Conservation (phyloP, 768 basidiomycete species). For the Tylopilus balloui region DNA sequence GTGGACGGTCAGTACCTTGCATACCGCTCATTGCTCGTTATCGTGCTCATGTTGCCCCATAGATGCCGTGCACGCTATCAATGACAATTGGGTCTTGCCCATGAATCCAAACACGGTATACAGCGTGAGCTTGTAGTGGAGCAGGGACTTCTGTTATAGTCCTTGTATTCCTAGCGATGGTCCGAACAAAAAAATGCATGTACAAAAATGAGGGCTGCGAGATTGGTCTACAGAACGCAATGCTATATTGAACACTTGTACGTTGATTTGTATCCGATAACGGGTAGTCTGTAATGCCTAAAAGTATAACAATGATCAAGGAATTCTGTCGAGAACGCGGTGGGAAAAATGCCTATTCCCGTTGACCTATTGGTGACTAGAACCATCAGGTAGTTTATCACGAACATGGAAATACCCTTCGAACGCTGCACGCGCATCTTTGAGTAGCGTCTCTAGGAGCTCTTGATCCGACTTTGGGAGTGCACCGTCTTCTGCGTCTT, state of each 20-base stretch:
- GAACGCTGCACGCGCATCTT: constrained; percentile 19
- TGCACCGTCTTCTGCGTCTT: neutral
- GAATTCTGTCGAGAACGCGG: neutral
- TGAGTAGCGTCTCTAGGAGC: constrained; percentile 10
- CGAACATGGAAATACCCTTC: constrained; percentile 4
- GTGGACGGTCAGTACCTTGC: constrained; percentile 11
- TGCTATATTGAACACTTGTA: neutral
- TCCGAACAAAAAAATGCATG: neutral
- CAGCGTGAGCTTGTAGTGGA: constrained; percentile 22
- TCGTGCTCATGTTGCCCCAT: constrained; percentile 1
- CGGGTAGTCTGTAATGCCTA: neutral
- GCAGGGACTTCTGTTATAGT: neutral
- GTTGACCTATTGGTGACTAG: neutral
- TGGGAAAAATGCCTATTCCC: neutral
- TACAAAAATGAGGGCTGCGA: neutral
- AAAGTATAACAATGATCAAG: neutral
- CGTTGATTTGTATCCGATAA: neutral
- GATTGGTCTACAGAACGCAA: neutral
- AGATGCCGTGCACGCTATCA: neutral
- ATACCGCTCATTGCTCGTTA: neutral
- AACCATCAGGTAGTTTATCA: neutral
- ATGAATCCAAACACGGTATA: constrained; percentile 22
- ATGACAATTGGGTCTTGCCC: constrained; percentile 7
- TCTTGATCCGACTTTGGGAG: neutral
- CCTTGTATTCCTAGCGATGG: neutral